A percentile compares a stretch with the other conserved stretches of the same genome.
Evolutionary conservation across 257 asterid species (phyloP).

Genomic region (Ehretia macrophylla): DNA sequence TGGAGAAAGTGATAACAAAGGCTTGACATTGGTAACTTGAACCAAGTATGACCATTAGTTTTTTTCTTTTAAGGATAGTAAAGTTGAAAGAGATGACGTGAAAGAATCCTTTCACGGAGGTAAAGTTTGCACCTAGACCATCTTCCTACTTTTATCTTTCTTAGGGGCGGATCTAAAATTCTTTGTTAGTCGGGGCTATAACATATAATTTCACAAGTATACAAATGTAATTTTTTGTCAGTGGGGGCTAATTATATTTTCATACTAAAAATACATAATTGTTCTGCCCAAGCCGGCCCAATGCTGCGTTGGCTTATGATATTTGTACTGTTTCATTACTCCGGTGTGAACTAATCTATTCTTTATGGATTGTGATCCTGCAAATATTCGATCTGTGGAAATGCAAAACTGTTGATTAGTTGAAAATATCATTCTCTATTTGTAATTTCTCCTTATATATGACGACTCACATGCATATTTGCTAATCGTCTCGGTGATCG

Average conservation of each 20-base stretch:
- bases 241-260: too few species aligned
- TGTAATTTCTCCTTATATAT: neutral
- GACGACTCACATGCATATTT: too few species aligned
- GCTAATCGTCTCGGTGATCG: too few species aligned
- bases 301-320: neutral
- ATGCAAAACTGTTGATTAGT: neutral
- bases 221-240: too few species aligned
- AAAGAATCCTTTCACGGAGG: conserved; percentile 56
- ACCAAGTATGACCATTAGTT: neutral
- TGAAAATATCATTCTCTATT: neutral
- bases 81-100: conserved; percentile 42
- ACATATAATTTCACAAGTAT: too few species aligned
- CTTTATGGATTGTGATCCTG: neutral
- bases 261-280: too few species aligned
- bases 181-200: too few species aligned
- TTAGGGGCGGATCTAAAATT: too few species aligned
- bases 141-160: too few species aligned
- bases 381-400: neutral
- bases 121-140: conserved; percentile 8
- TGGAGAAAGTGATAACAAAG: neutral
- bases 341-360: neutral
- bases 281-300: neutral
- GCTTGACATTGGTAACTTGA: neutral
- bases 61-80: conserved; percentile 39
- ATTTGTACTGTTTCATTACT: neutral